Evolutionary conservation across 768 basidiomycete genomes (phyloP).

Genomic region (Tylopilus subfusipes): DNA sequence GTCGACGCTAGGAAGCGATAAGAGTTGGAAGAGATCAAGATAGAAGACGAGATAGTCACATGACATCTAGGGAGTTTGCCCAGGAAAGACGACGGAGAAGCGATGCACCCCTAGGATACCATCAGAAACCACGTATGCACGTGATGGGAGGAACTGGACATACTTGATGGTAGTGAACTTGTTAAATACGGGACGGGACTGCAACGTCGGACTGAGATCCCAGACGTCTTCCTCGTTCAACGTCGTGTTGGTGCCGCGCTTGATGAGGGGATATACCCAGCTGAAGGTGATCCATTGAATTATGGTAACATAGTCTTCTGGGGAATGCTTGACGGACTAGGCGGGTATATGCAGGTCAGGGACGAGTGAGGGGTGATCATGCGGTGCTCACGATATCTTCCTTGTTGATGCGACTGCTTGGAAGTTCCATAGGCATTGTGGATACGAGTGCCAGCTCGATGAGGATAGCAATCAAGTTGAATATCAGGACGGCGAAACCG

Average conservation of each 20-base stretch:
- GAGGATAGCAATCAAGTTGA: constrained; percentile 45
- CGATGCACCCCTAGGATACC: constrained; percentile 19
- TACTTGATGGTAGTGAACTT: constrained; percentile 38
- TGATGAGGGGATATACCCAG: constrained; percentile 68
- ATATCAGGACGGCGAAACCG: constrained; percentile 23
- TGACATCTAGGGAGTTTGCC: constrained; percentile 46
- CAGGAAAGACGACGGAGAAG: constrained; percentile 43
- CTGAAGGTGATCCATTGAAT: constrained; percentile 68
- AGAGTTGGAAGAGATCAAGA: not conserved
- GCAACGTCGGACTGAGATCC: constrained; percentile 63
- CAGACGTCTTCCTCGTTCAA: constrained; percentile 72
- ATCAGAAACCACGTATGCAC: not conserved
- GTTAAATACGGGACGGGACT: constrained; percentile 60
- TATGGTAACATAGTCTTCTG: constrained; percentile 74
- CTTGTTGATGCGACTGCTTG: constrained; percentile 47
- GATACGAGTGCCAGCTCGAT: constrained; percentile 46
- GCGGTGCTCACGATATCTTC: constrained; percentile 57
- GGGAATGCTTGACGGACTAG: constrained; percentile 34
- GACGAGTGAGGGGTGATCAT: not conserved
- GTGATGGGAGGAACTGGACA: not conserved
- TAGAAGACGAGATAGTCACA: constrained; percentile 18
- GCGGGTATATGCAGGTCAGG: not conserved
- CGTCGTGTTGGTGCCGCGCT: constrained; percentile 46
- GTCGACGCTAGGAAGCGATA: constrained; percentile 46
- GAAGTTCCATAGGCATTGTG: constrained; percentile 65